Base-by-base conservation (phyloP, 345 rosid species). In the Carallia pectinifolia region DNA sequence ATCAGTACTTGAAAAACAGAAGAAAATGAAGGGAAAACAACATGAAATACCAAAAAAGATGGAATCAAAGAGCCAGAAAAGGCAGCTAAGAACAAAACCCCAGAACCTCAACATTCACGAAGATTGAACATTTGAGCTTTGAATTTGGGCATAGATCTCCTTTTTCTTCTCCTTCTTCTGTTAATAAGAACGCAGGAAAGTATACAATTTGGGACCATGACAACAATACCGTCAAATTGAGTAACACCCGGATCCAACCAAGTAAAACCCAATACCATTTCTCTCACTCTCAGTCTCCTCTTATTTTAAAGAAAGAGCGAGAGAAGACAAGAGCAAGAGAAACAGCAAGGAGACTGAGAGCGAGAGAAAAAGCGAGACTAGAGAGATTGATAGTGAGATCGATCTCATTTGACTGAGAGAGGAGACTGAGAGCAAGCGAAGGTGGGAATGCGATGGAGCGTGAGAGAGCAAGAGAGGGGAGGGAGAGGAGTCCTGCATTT, bases 201-300 rank as follows among this genome's bases (percentile, higher is more conserved):
- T 18, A 61, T 5, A 61, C 6, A 27, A 36, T 47, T 31, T 23
- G 50, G 44, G 54, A 60, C 33, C 48, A 30, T 40, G 10, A 2
- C 48, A 40, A 40, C 48, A 67, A 52, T 65, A 47, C 23, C 64
- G 48, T 36, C 16, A 37, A 66, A 38, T 40, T 12, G 48, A 9
- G 39, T 30, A 52, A 53, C 9, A 59, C 72, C 68, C 77, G 62
- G 77, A 74, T 74, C 72, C 72, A 62, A 30, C 4, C 53, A 50
- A 67, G 58, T 40, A 67, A 73, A 61, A 73, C 67, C 71, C 71
- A 61, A 15, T 53, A 61, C 58, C 58, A 53, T n/a, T 31, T 31
- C 62, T 39, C 18, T 34, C 23, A 23, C 23, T 23, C 23, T 23
- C 23, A 23, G 23, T 23, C 0, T 23, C 23, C 23, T 23, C 23